Base-by-base conservation (phyloP, 2,329 filamentous ascomycete genomes). In the Fusarium duplospermum region DNA sequence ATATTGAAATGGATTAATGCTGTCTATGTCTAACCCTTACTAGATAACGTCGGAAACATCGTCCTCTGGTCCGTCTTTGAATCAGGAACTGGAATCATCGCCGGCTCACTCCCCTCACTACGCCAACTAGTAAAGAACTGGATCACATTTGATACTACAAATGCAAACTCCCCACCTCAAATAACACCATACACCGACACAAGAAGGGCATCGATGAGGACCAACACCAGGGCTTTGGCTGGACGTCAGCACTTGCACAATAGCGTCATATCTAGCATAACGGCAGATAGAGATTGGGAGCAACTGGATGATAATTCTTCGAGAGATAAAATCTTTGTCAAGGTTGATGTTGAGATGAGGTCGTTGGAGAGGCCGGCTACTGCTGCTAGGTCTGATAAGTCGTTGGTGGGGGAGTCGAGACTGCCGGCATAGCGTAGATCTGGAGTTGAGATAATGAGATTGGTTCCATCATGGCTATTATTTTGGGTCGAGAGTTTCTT, bases 301-400 rank as follows among this genome's bases (percentile, higher is more conserved):
- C 47, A 31, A 3, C 40, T 73, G 1, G 69, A 73, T 13, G 66
- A 73, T 8, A 61, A 52, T 13, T 67, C 69, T 3, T 73, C 71
- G 0, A 73, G 67, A 18, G 38, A 22, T 10, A 59, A 65, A 4
- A 72, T 72, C 4, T 67, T 60, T 2, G 71, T 73, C 14, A 69
- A 69, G 8, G 63, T 72, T 13, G 71, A 73, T 24, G 42, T 73
- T 10, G 71, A 73, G 38, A 73, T 73, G 69, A 67, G 66, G 22
- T 52, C 66, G 1, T 27, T 72, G 35, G 66, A 70, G 16, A 52
- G 52, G 5, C 40, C 66, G 13, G 22, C 20, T 6, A 60, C 62
- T 14, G 36, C 57, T 9, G 16, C 33, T 4, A 52, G 42, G 27
- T 69, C 66, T 24, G 35, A 61, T 20, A 24, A 35, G 18, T 56